phyloP scores from a whole-genome alignment of 805 yeast species.

The Metschnikowia rubicola region DNA sequence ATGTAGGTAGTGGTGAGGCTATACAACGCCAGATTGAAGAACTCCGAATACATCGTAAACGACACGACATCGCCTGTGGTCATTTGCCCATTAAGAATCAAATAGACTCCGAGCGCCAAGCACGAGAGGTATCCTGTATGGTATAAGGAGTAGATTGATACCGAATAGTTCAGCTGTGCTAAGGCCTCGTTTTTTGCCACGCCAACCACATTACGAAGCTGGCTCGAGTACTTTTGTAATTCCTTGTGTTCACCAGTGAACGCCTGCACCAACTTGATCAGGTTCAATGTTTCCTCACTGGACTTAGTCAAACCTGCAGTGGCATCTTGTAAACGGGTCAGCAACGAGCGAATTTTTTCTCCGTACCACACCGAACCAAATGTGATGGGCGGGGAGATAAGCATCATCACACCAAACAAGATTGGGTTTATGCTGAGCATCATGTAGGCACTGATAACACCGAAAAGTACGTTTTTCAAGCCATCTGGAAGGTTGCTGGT shows the following conservation, averaged over 20 bases:
- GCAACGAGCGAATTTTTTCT: conserved; percentile 38
- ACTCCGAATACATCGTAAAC: conserved; percentile 44
- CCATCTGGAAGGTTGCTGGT: conserved; percentile 45
- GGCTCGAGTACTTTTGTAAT: conserved; percentile 35
- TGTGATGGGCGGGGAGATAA: conserved; percentile 44
- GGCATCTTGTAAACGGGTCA: conserved; percentile 41
- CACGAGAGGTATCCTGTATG: conserved; percentile 43
- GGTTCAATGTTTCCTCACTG: conserved; percentile 42
- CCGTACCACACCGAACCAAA: conserved; percentile 46
- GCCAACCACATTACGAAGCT: conserved; percentile 37
- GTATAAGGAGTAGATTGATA: conserved; percentile 40
- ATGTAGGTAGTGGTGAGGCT: conserved; percentile 44
- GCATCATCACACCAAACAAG: conserved; percentile 41
- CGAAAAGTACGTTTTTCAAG: conserved; percentile 40
- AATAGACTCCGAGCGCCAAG: conserved; percentile 40
- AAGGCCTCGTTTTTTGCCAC: conserved; percentile 44
- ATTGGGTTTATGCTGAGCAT: conserved; percentile 43
- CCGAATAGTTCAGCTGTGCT: conserved; percentile 43
- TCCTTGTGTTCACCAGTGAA: conserved; percentile 44
- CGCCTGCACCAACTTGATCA: conserved; percentile 41
- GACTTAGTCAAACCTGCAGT: conserved; percentile 44
- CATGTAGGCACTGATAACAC: conserved; percentile 41
- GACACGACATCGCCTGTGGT: conserved; percentile 48
- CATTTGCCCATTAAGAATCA: conserved; percentile 41
- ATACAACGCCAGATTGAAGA: conserved; percentile 42